phyloP scores from a whole-genome alignment of 192 early-diverging fungal genomes.

The Allomyces macrogynus region DNA sequence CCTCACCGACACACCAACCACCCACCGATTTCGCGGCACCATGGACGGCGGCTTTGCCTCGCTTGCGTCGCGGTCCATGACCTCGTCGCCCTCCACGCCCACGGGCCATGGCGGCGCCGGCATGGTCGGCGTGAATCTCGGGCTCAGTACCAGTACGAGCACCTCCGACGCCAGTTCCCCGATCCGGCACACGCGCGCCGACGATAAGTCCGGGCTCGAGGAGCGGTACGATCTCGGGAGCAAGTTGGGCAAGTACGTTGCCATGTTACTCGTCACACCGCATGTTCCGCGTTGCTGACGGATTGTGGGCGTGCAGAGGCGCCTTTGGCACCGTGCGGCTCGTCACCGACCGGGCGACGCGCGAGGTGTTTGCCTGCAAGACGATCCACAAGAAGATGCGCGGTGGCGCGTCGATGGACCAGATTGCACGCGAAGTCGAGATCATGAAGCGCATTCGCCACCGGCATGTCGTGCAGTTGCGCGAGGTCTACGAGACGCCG shows the following conservation, averaged over 20 bases:
- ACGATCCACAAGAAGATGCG: conserved; percentile 20
- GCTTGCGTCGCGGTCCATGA: too few relatives aligned
- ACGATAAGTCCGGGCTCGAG: conserved; percentile 5
- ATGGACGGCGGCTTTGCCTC: too few relatives aligned
- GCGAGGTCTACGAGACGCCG: conserved; percentile 26
- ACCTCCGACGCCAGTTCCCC: background rate
- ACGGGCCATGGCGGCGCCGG: too few relatives aligned
- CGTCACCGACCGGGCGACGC: conserved; percentile 14
- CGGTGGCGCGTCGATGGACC: conserved; percentile 15
- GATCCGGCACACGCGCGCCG: conserved; percentile 5
- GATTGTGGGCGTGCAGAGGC: conserved; percentile 11
- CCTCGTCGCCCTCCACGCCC: too few relatives aligned
- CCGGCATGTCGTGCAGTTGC: conserved; percentile 17
- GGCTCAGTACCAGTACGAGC: too few relatives aligned
- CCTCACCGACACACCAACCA: too few relatives aligned
- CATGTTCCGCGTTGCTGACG: background rate
- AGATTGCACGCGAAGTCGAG: conserved; percentile 21
- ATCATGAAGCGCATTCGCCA: conserved; percentile 28
- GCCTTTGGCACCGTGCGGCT: conserved; percentile 25
- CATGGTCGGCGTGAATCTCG: too few relatives aligned
- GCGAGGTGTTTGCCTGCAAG: conserved; percentile 24
- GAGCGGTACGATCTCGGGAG: conserved; percentile 5
- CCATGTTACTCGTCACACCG: too few relatives aligned
- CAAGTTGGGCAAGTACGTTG: conserved; percentile 6
- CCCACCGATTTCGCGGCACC: too few relatives aligned